These are phyloP conservation scores for Ormosia semicastrata DNA, from an alignment of 306 rosid species.

Conservation along the genomic window DNA sequence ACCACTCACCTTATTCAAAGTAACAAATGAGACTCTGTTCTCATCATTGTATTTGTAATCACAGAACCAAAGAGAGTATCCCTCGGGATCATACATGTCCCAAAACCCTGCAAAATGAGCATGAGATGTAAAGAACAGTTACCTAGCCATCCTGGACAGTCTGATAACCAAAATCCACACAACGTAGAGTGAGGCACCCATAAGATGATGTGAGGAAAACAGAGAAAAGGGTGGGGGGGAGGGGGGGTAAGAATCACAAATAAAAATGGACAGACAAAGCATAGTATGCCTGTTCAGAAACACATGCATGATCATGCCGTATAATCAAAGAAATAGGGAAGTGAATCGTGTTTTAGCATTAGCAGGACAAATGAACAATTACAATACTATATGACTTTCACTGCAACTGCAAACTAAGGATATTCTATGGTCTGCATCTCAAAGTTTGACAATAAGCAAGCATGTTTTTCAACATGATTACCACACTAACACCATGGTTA, in stretches of 20 bases:
- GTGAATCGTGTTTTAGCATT: not conserved
- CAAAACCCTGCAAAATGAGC: conserved; percentile 64
- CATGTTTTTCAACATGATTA: not conserved
- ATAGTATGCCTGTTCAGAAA: not conserved
- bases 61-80: conserved; percentile 85
- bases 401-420: not conserved
- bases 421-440: not conserved
- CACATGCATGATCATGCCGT: not conserved
- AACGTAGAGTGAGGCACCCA: not conserved
- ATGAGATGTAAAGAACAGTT: not conserved
- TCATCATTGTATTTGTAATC: conserved; percentile 77
- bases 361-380: not conserved
- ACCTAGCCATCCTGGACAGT: not conserved
- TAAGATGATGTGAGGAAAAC: not conserved
- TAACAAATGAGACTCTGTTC: conserved; percentile 68
- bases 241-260: not conserved
- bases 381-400: not conserved
- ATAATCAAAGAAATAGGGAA: not conserved
- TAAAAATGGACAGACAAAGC: not conserved
- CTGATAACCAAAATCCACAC: not conserved
- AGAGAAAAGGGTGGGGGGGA: too few relatives aligned
- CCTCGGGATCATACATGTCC: conserved; percentile 90
- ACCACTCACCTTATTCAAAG: conserved; percentile 72
- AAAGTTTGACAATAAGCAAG: too few relatives aligned
- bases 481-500: not conserved